Evolutionary conservation across 768 basidiomycete genomes (phyloP), one percentile per base, ranked within the genome.

Genomic region (Psilocybe cubensis): DNA sequence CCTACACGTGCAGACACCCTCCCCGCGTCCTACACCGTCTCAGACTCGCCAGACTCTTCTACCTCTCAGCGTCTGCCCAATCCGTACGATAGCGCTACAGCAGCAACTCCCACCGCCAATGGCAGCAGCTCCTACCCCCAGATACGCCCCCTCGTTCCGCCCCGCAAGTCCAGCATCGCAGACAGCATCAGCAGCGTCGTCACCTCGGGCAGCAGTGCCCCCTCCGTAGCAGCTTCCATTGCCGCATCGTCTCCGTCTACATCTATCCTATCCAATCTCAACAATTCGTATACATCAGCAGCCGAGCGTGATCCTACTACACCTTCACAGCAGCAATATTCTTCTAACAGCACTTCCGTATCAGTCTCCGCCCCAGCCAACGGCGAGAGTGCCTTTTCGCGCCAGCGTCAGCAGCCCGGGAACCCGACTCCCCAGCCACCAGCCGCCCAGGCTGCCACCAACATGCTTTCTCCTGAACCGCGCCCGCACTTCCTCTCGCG

Each of bases 401-500:
- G 52, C 38, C 58, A 48, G 28, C 54, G 47, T 28, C 58, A 48
- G 28, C 54, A 41, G 46, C n/a, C 43, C 20, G 17, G 20, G 17
- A 54, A 35, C 25, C n/a, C 50, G 43, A 41, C 18, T 25, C 50
- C 11, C 64, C 35, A 54, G 45, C 57, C 54, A 51, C 50, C 43
- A 60, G 48, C 55, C 63, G 60, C 57, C 59, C n/a, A n/a, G n/a
- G 41, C 63, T 56, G 55, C 67, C 0, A 69, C 75, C 9, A 64
- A 48, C 6, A 14, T 46, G 24, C 45, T 46, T 8, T 46, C 45
- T 14, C 57, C 64, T 25, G 76, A 76, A 66, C 66, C 67, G 58
- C 69, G 71, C 20, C 68, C 69, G n/a, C 68, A 73, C 40, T 50
- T 66, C 4, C 62, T 76, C 17, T 82, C 83, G n/a, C 82, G 87